Conservation (phyloP, 306 rosid genomes). For the Urtica urens region DNA sequence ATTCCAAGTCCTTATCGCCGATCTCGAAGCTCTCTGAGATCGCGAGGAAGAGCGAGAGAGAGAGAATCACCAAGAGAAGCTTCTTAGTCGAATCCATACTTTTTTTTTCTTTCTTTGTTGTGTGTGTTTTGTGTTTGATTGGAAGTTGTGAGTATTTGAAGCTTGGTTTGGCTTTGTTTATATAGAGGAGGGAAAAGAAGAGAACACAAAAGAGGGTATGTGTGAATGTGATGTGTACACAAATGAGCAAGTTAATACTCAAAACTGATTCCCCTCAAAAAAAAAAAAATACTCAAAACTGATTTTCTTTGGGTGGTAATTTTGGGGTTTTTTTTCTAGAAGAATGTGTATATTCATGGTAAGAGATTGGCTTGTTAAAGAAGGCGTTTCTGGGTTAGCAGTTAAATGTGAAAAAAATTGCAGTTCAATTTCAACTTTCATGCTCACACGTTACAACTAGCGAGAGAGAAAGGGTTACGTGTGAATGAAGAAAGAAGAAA, state of each 20-base stretch:
- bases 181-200: slow-evolving; percentile 28
- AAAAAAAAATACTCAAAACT: slow-evolving; percentile 21
- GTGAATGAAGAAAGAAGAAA: slow-evolving; percentile 12
- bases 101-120: too few relatives aligned
- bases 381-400: slow-evolving; percentile 3
- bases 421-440: slow-evolving; percentile 23
- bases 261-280: slow-evolving; percentile 38
- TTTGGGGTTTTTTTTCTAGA: not conserved
- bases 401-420: slow-evolving; percentile 16
- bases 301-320: not conserved
- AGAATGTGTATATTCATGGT: not conserved
- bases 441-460: slow-evolving; percentile 20
- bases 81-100: slow-evolving; percentile 20
- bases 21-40: slow-evolving; percentile 31
- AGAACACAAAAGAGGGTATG: slow-evolving; percentile 4
- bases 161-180: slow-evolving; percentile 16
- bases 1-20: slow-evolving; percentile 34
- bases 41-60: slow-evolving; percentile 27
- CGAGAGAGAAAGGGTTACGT: slow-evolving; percentile 20
- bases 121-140: not conserved
- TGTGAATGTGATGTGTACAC: slow-evolving; percentile 11
- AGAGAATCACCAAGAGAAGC: slow-evolving; percentile 16
- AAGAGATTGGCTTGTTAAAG: not conserved
- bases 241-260: slow-evolving; percentile 13
- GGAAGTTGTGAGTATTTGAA: slow-evolving; percentile 20